These are phyloP conservation scores for Tricholoma hemisulphureum DNA, from an alignment of 768 basidiomycete species.

Conservation along the genomic window DNA sequence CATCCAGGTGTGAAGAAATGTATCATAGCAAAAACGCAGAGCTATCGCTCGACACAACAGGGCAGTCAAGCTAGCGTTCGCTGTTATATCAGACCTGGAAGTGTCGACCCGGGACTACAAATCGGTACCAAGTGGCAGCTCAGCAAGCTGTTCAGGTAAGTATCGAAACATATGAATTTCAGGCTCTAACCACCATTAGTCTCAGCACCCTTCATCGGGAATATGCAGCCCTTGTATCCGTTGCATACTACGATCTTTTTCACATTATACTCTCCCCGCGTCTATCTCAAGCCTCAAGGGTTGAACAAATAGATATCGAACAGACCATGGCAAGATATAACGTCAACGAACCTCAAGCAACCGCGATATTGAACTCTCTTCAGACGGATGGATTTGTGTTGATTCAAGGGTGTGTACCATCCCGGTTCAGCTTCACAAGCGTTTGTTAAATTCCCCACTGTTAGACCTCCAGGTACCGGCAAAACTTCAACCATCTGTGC, in stretches of 20 bases:
- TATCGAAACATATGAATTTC: neutral
- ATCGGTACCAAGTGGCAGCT: conserved; percentile 70
- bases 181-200: conserved; percentile 40
- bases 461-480: conserved; percentile 94
- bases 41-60: conserved; percentile 33
- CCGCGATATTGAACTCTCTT: conserved; percentile 78
- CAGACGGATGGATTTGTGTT: conserved; percentile 75
- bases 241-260: conserved; percentile 80
- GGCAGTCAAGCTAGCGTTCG: conserved; percentile 62
- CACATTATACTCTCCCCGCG: conserved; percentile 68
- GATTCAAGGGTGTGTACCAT: conserved; percentile 79
- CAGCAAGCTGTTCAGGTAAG: conserved; percentile 80
- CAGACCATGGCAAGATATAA: conserved; percentile 66
- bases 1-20: conserved; percentile 52
- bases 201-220: conserved; percentile 90
- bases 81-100: conserved; percentile 38
- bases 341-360: conserved; percentile 94
- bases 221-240: conserved; percentile 79
- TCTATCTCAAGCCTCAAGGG: conserved; percentile 45
- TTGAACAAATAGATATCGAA: conserved; percentile 52
- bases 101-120: conserved; percentile 58
- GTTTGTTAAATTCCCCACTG: neutral
- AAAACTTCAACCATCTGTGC: conserved; percentile 98
- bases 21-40: conserved; percentile 65
- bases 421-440: neutral